Evolutionary conservation across 2,329 filamentous ascomycete genomes (phyloP).

Genomic region (Fusarium oligoseptatum): DNA sequence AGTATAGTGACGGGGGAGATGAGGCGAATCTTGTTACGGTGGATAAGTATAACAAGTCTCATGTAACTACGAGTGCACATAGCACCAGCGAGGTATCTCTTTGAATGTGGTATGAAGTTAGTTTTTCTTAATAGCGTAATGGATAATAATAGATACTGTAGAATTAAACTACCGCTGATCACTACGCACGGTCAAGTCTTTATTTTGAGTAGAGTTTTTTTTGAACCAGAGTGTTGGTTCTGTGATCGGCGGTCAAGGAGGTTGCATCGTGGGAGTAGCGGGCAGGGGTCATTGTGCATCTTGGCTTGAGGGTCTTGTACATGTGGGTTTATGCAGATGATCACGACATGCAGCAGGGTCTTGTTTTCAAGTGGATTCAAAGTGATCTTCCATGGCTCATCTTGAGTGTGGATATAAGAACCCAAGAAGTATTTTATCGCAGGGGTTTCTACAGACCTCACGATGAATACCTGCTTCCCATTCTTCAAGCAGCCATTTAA

Average conservation of each 20-base stretch:
- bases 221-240: neutral
- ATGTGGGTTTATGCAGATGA: neutral
- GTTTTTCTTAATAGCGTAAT: neutral
- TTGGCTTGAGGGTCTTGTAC: neutral
- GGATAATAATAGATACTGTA: neutral
- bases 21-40: slow-evolving; percentile 36
- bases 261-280: neutral
- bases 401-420: too few relatives aligned
- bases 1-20: slow-evolving; percentile 42
- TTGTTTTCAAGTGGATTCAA: neutral
- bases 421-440: too few relatives aligned
- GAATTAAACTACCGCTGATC: neutral
- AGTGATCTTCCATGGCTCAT: neutral
- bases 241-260: neutral
- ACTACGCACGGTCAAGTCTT: neutral
- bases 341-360: neutral
- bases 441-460: neutral
- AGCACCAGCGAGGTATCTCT: slow-evolving; percentile 23
- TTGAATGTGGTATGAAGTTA: neutral
- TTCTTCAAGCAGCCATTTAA: neutral
- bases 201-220: neutral
- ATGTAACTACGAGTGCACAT: slow-evolving; percentile 25
- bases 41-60: slow-evolving; percentile 22
- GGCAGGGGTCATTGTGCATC: neutral
- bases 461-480: neutral